Percentiles rank a stretch among this genome's conserved stretches.
Conservation (phyloP, 768 basidiomycete genomes). For the Trametes meyenii region DNA sequence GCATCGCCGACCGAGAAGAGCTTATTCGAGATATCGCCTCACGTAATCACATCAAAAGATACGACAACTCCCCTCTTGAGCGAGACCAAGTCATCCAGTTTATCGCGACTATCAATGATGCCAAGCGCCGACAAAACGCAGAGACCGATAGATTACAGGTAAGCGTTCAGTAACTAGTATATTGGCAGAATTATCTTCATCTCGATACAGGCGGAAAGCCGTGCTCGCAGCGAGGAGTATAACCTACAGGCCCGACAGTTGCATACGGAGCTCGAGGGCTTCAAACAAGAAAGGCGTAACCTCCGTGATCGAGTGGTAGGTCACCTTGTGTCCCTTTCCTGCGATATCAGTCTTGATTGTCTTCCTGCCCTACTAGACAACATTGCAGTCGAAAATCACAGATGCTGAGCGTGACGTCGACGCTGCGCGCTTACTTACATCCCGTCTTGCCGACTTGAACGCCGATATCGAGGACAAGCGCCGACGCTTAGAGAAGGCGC, state of each 20-base stretch:
- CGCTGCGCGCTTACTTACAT: conserved; percentile 52
- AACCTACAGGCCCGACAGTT: conserved; percentile 59
- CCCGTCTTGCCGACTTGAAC: conserved; percentile 54
- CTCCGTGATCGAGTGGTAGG: conserved; percentile 63
- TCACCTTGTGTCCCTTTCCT: neutral
- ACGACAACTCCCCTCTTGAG: conserved; percentile 68
- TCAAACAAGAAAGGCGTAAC: conserved; percentile 55
- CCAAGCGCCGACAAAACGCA: conserved; percentile 61
- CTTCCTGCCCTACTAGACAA: conserved; percentile 23
- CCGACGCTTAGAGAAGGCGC: conserved; percentile 58
- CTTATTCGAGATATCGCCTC: conserved; percentile 71
- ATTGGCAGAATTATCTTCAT: neutral
- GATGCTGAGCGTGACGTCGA: conserved; percentile 60
- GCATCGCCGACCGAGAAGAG: conserved; percentile 70
- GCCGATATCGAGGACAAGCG: conserved; percentile 75
- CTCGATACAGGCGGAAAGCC: conserved; percentile 52
- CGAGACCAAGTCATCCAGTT: conserved; percentile 77
- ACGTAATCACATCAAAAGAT: conserved; percentile 74
- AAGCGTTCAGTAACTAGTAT: conserved; percentile 5
- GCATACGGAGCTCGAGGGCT: conserved; percentile 54
- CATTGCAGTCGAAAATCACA: conserved; percentile 49
- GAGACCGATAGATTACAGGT: conserved; percentile 76
- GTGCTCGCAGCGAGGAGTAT: conserved; percentile 63
- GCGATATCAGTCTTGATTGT: neutral
- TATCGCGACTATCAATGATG: conserved; percentile 60